Conservation (phyloP, 2,329 filamentous ascomycete species). For the Scedosporium minutisporum region DNA sequence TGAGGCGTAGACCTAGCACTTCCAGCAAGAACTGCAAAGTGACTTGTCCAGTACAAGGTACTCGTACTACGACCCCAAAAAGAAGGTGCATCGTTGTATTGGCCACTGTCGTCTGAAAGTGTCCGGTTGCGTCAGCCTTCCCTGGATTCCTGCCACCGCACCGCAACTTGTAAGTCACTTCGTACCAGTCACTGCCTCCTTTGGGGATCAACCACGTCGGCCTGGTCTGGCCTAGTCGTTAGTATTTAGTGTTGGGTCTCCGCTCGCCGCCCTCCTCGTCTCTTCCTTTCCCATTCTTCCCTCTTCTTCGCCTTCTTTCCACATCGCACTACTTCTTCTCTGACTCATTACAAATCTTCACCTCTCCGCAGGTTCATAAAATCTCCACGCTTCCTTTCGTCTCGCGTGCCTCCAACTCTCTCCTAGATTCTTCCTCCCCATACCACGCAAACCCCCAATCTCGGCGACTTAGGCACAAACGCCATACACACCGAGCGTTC, state of each 20-base stretch:
- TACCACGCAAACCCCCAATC: background rate
- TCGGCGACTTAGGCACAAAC: background rate
- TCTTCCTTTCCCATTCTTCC: background rate
- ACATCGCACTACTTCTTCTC: background rate
- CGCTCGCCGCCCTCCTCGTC: background rate
- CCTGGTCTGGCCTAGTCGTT: background rate
- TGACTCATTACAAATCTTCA: background rate
- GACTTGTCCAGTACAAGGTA: background rate
- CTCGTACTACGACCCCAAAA: background rate
- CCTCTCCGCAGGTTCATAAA: background rate
- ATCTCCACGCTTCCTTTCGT: background rate
- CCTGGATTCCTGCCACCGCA: background rate
- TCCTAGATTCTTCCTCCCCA: background rate
- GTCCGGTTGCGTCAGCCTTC: slow-evolving; percentile 4
- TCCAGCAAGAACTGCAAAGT: background rate
- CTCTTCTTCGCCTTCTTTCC: slow-evolving; percentile 2
- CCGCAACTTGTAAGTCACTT: background rate
- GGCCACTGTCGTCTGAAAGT: background rate
- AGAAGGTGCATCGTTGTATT: background rate
- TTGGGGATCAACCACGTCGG: background rate
- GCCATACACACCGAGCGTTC: background rate
- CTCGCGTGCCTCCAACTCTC: background rate
- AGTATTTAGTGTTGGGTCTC: slow-evolving; percentile 4
- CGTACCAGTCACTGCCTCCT: background rate
- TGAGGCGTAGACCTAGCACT: background rate